Base-by-base conservation (phyloP, 139 green algal genomes). In the Pleodorina starrii region DNA sequence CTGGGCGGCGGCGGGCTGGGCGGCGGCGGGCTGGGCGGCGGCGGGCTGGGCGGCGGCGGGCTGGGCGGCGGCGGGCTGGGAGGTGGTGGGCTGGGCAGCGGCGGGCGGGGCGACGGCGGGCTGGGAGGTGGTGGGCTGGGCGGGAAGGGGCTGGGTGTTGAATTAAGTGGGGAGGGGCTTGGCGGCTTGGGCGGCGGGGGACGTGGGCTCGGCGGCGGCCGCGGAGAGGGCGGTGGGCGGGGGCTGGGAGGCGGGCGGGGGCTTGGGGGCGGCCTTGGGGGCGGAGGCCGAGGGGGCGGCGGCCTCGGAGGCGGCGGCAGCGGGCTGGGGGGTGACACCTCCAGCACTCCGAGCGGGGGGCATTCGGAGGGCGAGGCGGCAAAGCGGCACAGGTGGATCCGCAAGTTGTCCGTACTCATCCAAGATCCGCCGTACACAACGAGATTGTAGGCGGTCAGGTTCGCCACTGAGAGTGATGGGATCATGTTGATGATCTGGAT, bases 331-430 rank as follows among this genome's bases (percentile, higher is more conserved):
- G 69, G 69, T 48, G 69, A 14, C 11, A 10, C 50, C 51, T 84
- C 76, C 19, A 84, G 6, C 46, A 42, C 7, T 11, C 14, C 32
- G 12, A 85, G 36, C 10, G 54, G 12, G 2, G 78, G 78, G 40
- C 78, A 85, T 36, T 85, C 78, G 0, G 10, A 11, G 11, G 36
- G 17, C 21, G 51, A 38, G 11, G 36, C 0, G 21, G 57, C 6
- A 36, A 35, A 85, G 23, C 78, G 78, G 78, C 78, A 85, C 36
- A 85, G 25, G 50, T 85, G 25, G 3, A 85, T 51, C 2, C 54
- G 51, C 38, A 85, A 36, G 51, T 54, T 40, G 38, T 73, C 78
- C 16, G 51, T 73, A 27, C 54, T 36, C 17, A 54, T 51, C 78
- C 78, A 85, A 23, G 54, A 27, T 23, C 78, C 38, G 29, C 23